Conservation (phyloP, 1,284 basidiomycete genomes). For the Gomphus sp. region DNA sequence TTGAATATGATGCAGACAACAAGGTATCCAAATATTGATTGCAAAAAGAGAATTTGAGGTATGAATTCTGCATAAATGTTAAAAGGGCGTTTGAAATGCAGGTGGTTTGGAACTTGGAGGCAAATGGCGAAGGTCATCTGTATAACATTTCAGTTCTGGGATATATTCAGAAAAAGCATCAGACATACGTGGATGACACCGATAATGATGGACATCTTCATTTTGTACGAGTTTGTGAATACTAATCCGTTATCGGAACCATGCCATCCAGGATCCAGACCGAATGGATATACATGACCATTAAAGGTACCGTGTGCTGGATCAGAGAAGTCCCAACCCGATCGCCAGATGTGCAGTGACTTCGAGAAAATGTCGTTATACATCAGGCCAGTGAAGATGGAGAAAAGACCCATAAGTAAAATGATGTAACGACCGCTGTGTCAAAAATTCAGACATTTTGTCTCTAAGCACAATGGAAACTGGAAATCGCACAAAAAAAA, state of each 20-base stretch:
- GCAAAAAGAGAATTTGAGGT: constrained; percentile 95
- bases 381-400: constrained; percentile 92
- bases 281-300: constrained; percentile 81
- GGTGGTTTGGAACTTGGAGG: constrained; percentile 90
- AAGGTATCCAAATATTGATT: constrained; percentile 96
- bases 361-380: constrained; percentile 99
- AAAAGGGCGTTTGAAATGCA: constrained; percentile 80
- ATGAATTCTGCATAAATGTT: constrained; percentile 94
- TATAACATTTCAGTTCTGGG: constrained; percentile 13
- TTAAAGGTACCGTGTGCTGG: constrained; percentile 46
- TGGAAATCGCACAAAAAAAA: constrained; percentile 77
- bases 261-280: constrained; percentile 95
- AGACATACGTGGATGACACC: constrained; percentile 89
- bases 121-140: constrained; percentile 98
- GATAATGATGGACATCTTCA: constrained; percentile 98
- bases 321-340: constrained; percentile 71
- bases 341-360: constrained; percentile 80
- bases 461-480: constrained; percentile 1
- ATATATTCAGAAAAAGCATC: constrained; percentile 6
- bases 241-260: constrained; percentile 87
- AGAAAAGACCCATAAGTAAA: constrained; percentile 93
- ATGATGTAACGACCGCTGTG: constrained; percentile 94
- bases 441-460: constrained; percentile 11
- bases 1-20: constrained; percentile 96
- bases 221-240: constrained; percentile 99